Conservation (phyloP, 2,329 filamentous ascomycete genomes). For the Pseudocercospora fijiensis region DNA sequence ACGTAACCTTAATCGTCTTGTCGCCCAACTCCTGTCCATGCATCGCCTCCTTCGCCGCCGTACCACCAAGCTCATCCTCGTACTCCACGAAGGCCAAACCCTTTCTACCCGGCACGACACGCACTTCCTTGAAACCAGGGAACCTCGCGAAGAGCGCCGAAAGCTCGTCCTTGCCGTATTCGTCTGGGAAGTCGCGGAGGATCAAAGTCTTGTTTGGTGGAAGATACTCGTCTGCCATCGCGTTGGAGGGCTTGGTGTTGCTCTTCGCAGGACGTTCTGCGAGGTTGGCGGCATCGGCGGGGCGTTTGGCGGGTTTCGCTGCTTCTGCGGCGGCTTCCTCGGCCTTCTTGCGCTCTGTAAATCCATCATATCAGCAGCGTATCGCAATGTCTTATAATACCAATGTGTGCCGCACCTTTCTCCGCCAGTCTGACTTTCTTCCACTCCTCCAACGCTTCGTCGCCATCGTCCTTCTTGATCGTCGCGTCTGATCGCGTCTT, state of each 20-base stretch:
- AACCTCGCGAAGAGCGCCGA: slow-evolving; percentile 81
- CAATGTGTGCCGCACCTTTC: slow-evolving; percentile 64
- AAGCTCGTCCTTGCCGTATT: slow-evolving; percentile 77
- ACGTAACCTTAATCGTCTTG: slow-evolving; percentile 89
- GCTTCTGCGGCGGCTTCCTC: slow-evolving; percentile 70
- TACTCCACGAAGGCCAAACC: slow-evolving; percentile 98
- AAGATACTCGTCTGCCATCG: slow-evolving; percentile 94
- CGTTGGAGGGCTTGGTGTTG: slow-evolving; percentile 62
- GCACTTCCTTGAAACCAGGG: slow-evolving; percentile 90
- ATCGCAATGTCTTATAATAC: slow-evolving; percentile 45
- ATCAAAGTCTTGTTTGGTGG: slow-evolving; percentile 97
- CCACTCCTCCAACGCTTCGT: slow-evolving; percentile 82
- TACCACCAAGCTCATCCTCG: slow-evolving; percentile 83
- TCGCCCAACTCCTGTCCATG: slow-evolving; percentile 78
- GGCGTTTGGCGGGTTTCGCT: slow-evolving; percentile 52
- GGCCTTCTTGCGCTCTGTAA: slow-evolving; percentile 74
- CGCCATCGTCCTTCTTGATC: slow-evolving; percentile 68
- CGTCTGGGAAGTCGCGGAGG: slow-evolving; percentile 85
- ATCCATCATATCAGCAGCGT: slow-evolving; percentile 13
- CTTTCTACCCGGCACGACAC: slow-evolving; percentile 78
- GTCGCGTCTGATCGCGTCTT: slow-evolving; percentile 84
- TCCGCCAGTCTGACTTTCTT: slow-evolving; percentile 81
- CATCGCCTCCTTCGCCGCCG: slow-evolving; percentile 89
- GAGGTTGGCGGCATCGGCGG: slow-evolving; percentile 48
- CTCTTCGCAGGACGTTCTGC: slow-evolving; percentile 65